Conservation (phyloP, 148 eudicot genomes). For the Cornus controversa region DNA sequence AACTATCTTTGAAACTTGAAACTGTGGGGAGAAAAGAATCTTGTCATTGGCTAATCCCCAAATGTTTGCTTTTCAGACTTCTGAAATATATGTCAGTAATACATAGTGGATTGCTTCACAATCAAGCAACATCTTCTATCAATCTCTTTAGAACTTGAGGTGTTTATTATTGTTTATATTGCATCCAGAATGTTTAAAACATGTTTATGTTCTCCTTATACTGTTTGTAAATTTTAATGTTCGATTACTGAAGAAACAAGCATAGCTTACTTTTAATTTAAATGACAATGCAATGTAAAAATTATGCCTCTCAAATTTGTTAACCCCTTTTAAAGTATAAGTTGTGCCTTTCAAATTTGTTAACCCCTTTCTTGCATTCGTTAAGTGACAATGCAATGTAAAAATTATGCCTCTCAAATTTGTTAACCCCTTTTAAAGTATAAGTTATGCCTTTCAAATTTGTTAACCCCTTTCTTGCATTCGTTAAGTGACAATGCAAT, state of each 20-base stretch:
- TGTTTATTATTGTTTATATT: background rate
- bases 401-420: too few species aligned
- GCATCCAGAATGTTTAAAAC: background rate
- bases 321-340: too few species aligned
- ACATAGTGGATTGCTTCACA: background rate
- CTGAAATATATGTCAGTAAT: background rate
- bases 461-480: background rate
- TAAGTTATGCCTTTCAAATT: background rate
- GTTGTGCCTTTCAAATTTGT: too few species aligned
- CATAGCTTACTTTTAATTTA: background rate
- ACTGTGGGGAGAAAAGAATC: background rate
- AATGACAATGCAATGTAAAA: too few species aligned
- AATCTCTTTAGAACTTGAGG: background rate
- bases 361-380: too few species aligned
- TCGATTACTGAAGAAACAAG: background rate
- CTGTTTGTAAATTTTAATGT: background rate
- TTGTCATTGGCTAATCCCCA: background rate
- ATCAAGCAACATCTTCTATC: background rate
- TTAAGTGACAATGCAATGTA: background rate
- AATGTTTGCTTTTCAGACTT: background rate
- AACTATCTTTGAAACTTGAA: background rate
- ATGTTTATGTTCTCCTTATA: background rate
- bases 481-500: background rate
- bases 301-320: too few species aligned
- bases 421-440: too few species aligned